Evolutionary conservation across 805 yeast species (phyloP), one percentile per base, ranked within the genome.

Genomic region (Cyberlindnera mycetangii): DNA sequence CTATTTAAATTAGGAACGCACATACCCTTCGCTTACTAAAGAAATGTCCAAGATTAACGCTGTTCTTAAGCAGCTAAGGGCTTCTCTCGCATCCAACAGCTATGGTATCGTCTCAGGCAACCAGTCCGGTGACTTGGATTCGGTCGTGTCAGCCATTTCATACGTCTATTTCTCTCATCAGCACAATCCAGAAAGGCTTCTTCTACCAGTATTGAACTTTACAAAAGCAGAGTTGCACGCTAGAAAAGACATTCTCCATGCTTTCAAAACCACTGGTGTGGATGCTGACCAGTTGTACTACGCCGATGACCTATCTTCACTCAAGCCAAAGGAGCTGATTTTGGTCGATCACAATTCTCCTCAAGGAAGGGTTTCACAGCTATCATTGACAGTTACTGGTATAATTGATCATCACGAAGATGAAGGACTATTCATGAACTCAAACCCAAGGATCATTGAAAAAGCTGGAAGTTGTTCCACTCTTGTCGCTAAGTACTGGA

Each of bases 371-470:
- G 60, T 66, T 2, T 59, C 45, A 3, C 56, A 15, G 47, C 57
- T 8, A 60, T 24, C 15, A 1, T 58, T 46, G 7, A 54, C 62
- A 5, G 79, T 85, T 0, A 62, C 64, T 1, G 83, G 81, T 0
- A 78, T 93, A 7, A 77, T 93, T 20, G 99, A 92, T 60, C 99
- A 92, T 60, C 99, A 92, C 60, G 84, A 74, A 15, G 96, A 90
- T 55, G 85, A 82, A 50, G 67, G 67, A 0, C 62, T 65, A 8
- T 78, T 70, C 51, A 30, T 52, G 15, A 68, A 76, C 35, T 80
- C 80, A 0, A 56, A 60, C 1, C 97, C 97, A 0, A 65, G 93
- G 42, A 65, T 84, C 2, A 70, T 90, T 36, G 62, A 67, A 35
- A 65, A 71, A 3, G 67, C 78, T 37, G 98, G 97, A 0, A 86